A percentile compares a stretch with the other conserved stretches of the same genome.
These are phyloP conservation scores for Syncephalastrum racemosum DNA, from an alignment of 371 early-diverging fungal genomes.

Conservation along the genomic window DNA sequence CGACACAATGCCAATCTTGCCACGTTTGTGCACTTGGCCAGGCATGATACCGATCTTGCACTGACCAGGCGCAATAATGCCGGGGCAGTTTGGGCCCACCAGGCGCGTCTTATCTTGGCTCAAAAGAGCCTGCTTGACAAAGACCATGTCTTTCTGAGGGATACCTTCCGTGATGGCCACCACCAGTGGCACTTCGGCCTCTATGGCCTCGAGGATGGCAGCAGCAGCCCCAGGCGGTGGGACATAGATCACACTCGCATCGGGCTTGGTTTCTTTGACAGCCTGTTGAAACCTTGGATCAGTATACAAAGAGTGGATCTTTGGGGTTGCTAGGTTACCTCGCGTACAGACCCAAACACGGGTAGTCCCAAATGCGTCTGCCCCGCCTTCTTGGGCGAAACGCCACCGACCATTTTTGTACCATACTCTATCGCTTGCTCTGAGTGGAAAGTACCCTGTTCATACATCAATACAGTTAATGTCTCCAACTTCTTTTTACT, in stretches of 20 bases:
- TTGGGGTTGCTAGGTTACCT: slow-evolving; percentile 47
- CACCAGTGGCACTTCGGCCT: slow-evolving; percentile 94
- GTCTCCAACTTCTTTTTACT: background rate
- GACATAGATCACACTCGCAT: slow-evolving; percentile 97
- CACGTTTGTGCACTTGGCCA: slow-evolving; percentile 94
- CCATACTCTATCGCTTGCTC: slow-evolving; percentile 98
- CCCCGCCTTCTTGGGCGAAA: slow-evolving; percentile 97
- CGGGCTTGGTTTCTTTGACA: slow-evolving; percentile 82
- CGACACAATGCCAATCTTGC: slow-evolving; percentile 97
- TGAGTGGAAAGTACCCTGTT: slow-evolving; percentile 98
- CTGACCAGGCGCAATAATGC: slow-evolving; percentile 95
- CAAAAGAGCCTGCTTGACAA: slow-evolving; percentile 71
- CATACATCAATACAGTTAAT: background rate
- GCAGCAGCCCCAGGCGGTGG: slow-evolving; percentile 96
- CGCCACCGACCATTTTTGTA: slow-evolving; percentile 98
- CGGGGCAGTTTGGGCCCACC: slow-evolving; percentile 99
- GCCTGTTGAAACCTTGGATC: slow-evolving; percentile 52
- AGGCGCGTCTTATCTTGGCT: slow-evolving; percentile 90
- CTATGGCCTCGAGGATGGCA: slow-evolving; percentile 97
- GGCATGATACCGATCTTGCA: slow-evolving; percentile 99
- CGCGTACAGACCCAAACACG: slow-evolving; percentile 90
- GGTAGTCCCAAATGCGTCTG: slow-evolving; percentile 92
- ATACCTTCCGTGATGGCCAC: slow-evolving; percentile 99
- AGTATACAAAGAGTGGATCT: background rate
- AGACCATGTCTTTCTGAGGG: slow-evolving; percentile 99